Conservation (phyloP, 345 rosid genomes). For the Populus tremula region DNA sequence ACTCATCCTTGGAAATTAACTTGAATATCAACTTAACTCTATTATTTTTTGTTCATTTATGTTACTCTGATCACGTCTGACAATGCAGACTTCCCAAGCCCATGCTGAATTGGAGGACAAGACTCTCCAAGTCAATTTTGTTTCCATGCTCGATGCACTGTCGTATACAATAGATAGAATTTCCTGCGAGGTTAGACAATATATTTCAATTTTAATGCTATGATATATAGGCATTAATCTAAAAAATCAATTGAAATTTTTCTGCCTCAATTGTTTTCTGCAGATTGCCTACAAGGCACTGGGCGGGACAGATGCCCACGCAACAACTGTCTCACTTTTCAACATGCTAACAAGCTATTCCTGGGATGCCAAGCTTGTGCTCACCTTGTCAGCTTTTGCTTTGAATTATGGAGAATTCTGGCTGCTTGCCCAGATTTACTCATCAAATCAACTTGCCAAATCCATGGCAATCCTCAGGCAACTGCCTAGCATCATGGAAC, state of each 20-base stretch:
- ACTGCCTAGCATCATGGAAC: conserved; percentile 47
- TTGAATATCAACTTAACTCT: neutral
- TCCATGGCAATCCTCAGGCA: conserved; percentile 67
- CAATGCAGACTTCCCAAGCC: conserved; percentile 5
- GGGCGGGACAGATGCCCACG: conserved; percentile 55
- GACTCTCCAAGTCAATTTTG: conserved; percentile 2
- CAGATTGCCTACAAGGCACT: conserved; percentile 63
- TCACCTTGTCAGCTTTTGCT: conserved; percentile 64
- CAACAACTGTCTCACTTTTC: conserved; percentile 50
- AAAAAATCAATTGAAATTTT: neutral
- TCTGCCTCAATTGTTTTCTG: neutral
- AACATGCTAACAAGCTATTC: conserved; percentile 55
- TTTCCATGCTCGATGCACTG: conserved; percentile 24
- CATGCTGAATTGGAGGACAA: conserved; percentile 19
- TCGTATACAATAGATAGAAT: conserved; percentile 25
- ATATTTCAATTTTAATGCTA: neutral
- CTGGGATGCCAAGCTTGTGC: conserved; percentile 72
- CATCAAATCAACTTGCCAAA: conserved; percentile 60
- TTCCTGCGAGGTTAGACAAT: conserved; percentile 21
- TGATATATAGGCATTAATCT: neutral
- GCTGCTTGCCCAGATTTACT: conserved; percentile 68
- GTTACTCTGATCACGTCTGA: neutral
- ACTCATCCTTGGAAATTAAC: neutral
- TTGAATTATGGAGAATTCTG: conserved; percentile 73
- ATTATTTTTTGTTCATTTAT: neutral